Evolutionary conservation across 768 basidiomycete species (phyloP).

Genomic region (Termitomyces sp.): DNA sequence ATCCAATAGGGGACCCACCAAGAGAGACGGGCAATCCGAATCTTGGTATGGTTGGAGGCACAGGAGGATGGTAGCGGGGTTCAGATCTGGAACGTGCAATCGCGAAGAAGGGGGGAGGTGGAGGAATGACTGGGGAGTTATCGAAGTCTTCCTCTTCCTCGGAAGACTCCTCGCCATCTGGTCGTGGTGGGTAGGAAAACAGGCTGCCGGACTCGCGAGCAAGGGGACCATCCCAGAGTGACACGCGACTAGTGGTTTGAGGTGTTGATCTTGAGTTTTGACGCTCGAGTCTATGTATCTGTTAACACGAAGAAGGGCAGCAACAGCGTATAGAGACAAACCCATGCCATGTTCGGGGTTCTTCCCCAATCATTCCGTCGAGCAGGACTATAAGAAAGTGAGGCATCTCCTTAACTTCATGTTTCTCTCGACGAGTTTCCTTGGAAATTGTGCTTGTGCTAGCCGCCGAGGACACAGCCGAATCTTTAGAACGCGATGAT

Average conservation of each 20-base stretch:
- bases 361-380: constrained; percentile 27
- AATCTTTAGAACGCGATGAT: constrained; percentile 11
- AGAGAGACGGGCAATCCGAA: constrained; percentile 2
- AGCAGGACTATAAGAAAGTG: constrained; percentile 34
- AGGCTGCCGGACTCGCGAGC: constrained; percentile 22
- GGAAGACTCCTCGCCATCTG: constrained; percentile 21
- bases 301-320: neutral
- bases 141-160: constrained; percentile 23
- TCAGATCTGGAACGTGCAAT: constrained; percentile 10
- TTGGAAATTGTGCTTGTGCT: constrained; percentile 11
- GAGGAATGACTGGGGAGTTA: constrained; percentile 26
- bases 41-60: neutral
- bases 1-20: constrained; percentile 9
- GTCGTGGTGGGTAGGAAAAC: constrained; percentile 7
- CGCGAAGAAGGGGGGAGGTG: constrained; percentile 15
- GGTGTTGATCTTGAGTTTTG: constrained; percentile 22
- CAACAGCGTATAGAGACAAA: constrained; percentile 15
- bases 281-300: constrained; percentile 22
- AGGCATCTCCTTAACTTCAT: constrained; percentile 12
- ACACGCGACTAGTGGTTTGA: constrained; percentile 22
- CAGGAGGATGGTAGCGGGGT: constrained; percentile 2
- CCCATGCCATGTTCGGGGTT: constrained; percentile 37
- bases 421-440: constrained; percentile 14
- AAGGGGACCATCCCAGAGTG: constrained; percentile 36
- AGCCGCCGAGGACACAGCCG: constrained; percentile 7